Conservation (phyloP, 768 basidiomycete genomes). For the Lentinula sp. region DNA sequence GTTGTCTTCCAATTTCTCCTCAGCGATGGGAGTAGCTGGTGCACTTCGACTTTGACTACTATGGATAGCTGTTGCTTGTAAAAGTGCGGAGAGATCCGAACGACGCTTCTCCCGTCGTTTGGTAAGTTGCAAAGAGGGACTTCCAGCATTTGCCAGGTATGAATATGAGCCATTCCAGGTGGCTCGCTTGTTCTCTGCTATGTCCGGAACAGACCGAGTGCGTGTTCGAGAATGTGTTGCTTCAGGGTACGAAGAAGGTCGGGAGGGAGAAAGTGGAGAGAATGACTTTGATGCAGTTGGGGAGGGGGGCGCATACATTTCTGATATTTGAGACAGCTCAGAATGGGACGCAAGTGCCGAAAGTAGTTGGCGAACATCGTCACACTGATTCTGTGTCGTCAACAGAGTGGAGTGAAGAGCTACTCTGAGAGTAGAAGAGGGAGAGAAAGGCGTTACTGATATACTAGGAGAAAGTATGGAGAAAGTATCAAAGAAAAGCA, state of each 20-base stretch:
- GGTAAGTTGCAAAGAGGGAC: slow-evolving; percentile 36
- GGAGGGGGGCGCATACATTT: slow-evolving; percentile 86
- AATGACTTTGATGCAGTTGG: slow-evolving; percentile 31
- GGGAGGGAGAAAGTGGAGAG: slow-evolving; percentile 18
- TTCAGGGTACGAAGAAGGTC: slow-evolving; percentile 41
- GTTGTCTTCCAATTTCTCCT: background rate
- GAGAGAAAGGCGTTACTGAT: slow-evolving; percentile 38
- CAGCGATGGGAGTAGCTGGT: slow-evolving; percentile 24
- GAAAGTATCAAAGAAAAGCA: slow-evolving; percentile 14
- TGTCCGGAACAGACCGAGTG: slow-evolving; percentile 18
- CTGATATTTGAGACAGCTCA: slow-evolving; percentile 71
- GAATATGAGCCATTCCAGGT: slow-evolving; percentile 74
- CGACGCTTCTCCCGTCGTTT: slow-evolving; percentile 46
- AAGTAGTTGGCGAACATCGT: slow-evolving; percentile 74
- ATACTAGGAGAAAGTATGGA: slow-evolving; percentile 18
- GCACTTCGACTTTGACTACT: slow-evolving; percentile 29
- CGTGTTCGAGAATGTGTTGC: slow-evolving; percentile 20
- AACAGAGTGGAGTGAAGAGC: slow-evolving; percentile 69
- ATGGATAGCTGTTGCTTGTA: slow-evolving; percentile 19
- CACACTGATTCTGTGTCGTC: slow-evolving; percentile 74
- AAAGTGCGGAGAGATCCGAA: slow-evolving; percentile 46
- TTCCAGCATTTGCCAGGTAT: slow-evolving; percentile 40
- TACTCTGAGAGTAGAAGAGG: slow-evolving; percentile 56
- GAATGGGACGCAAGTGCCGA: slow-evolving; percentile 67
- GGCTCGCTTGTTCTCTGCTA: slow-evolving; percentile 44